Evolutionary conservation across 1,284 basidiomycete species (phyloP).

Genomic region (Cerioporus squamosus): DNA sequence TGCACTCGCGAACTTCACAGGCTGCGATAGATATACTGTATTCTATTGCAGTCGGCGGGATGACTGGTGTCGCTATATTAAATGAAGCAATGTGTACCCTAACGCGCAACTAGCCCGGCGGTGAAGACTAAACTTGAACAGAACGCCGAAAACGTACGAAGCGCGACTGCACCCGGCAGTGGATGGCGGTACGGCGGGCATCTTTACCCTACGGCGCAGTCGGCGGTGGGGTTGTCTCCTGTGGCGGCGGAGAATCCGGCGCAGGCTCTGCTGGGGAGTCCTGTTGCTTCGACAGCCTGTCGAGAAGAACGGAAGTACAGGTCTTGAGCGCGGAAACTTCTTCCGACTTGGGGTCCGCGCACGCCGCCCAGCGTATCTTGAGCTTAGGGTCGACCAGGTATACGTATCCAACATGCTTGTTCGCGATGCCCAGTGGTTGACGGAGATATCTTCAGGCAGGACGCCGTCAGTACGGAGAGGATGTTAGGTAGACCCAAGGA

Average conservation of each 20-base stretch:
- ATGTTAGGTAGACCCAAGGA: not conserved
- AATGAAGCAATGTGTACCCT: too few relatives aligned
- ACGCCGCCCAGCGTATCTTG: constrained; percentile 93
- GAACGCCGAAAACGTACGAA: too few relatives aligned
- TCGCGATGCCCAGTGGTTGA: constrained; percentile 84
- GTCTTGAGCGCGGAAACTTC: constrained; percentile 75
- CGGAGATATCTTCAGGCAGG: constrained; percentile 61
- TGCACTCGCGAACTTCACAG: too few relatives aligned
- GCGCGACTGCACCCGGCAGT: too few relatives aligned
- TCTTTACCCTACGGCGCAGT: too few relatives aligned
- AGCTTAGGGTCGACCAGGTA: constrained; percentile 88
- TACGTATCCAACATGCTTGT: constrained; percentile 92
- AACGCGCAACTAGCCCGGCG: too few relatives aligned
- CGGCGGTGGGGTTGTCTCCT: not conserved
- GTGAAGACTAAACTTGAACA: too few relatives aligned
- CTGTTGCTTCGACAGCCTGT: constrained; percentile 40
- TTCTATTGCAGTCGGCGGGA: too few relatives aligned
- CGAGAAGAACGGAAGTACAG: constrained; percentile 78
- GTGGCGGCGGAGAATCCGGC: not conserved
- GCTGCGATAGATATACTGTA: too few relatives aligned
- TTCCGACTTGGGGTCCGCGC: constrained; percentile 79
- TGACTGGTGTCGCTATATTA: too few relatives aligned
- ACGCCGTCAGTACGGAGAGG: not conserved
- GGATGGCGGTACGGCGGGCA: too few relatives aligned
- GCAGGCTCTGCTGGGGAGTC: not conserved